A percentile compares a stretch with the other conserved stretches of the same genome.
phyloP scores from a whole-genome alignment of 1,139 yeast species.

The Candida labiduridarum region DNA sequence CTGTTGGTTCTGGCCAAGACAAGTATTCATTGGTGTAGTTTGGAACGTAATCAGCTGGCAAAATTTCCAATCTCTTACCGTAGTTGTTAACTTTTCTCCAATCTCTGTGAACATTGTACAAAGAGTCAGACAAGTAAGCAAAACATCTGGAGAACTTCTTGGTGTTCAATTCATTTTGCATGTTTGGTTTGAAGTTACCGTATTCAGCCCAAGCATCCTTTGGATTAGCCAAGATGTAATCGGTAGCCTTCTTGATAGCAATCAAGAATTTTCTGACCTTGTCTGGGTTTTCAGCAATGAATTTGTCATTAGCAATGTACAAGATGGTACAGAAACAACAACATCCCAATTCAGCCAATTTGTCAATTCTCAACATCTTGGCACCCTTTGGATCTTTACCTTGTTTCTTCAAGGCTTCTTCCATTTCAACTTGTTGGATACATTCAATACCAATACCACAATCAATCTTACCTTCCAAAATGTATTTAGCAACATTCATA shows the following conservation, averaged over 20 bases:
- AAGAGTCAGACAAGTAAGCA: constrained; percentile 56
- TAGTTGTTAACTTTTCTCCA: constrained; percentile 59
- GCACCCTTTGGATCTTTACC: constrained; percentile 52
- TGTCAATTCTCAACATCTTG: constrained; percentile 58
- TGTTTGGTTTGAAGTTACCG: constrained; percentile 50
- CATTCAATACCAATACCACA: constrained; percentile 64
- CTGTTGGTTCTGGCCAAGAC: constrained; percentile 52
- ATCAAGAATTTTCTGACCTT: constrained; percentile 46
- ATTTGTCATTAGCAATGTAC: constrained; percentile 56
- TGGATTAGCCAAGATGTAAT: constrained; percentile 46
- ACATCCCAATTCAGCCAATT: constrained; percentile 59
- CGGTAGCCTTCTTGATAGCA: constrained; percentile 55
- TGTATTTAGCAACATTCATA: constrained; percentile 60
- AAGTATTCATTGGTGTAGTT: constrained; percentile 56
- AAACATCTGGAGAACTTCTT: constrained; percentile 57
- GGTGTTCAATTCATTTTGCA: constrained; percentile 42
- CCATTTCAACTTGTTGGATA: constrained; percentile 60
- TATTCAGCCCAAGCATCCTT: constrained; percentile 50
- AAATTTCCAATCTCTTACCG: constrained; percentile 55
- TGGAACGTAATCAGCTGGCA: constrained; percentile 51
- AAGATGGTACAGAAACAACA: constrained; percentile 62
- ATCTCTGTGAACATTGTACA: constrained; percentile 57
- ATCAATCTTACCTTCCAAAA: constrained; percentile 56
- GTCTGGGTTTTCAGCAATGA: constrained; percentile 51
- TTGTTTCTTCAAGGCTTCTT: constrained; percentile 47